A percentile compares a stretch with the other conserved stretches of the same genome.
These are phyloP conservation scores for Echites panduratus DNA, from an alignment of 257 asterid genomes.

Conservation along the genomic window DNA sequence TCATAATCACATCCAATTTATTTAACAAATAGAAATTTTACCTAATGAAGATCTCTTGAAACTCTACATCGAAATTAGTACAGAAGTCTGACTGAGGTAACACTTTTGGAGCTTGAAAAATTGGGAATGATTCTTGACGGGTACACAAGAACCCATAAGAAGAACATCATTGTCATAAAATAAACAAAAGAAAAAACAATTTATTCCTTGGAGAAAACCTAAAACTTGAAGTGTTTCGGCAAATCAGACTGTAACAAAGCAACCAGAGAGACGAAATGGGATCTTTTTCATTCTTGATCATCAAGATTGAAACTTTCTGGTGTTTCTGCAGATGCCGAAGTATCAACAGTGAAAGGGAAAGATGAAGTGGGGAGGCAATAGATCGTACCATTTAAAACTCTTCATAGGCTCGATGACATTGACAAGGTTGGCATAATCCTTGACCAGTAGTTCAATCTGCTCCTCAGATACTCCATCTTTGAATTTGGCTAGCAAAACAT, in stretches of 20 bases:
- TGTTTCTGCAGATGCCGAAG: neutral
- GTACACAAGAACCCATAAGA: too few species aligned
- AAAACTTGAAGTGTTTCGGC: neutral
- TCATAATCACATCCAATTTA: neutral
- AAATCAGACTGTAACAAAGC: neutral
- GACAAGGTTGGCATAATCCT: conserved; percentile 67
- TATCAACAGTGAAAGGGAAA: neutral
- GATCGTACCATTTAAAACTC: conserved; percentile 47
- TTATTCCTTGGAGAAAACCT: neutral
- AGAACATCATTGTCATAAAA: too few species aligned
- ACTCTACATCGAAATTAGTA: too few species aligned
- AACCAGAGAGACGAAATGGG: neutral
- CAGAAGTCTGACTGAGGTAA: too few species aligned
- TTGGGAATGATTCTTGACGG: too few species aligned
- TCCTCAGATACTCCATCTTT: conserved; percentile 50
- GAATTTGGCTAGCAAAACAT: conserved; percentile 65
- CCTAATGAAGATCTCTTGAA: neutral
- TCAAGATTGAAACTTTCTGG: neutral
- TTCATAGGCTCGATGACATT: conserved; percentile 71
- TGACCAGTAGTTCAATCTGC: conserved; percentile 48
- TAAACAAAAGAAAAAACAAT: neutral
- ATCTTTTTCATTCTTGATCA: neutral
- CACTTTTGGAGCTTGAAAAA: too few species aligned
- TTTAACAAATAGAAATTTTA: neutral
- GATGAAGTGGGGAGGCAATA: neutral